Conservation (phyloP, 2,329 filamentous ascomycete species). For the Fusarium robinianum region DNA sequence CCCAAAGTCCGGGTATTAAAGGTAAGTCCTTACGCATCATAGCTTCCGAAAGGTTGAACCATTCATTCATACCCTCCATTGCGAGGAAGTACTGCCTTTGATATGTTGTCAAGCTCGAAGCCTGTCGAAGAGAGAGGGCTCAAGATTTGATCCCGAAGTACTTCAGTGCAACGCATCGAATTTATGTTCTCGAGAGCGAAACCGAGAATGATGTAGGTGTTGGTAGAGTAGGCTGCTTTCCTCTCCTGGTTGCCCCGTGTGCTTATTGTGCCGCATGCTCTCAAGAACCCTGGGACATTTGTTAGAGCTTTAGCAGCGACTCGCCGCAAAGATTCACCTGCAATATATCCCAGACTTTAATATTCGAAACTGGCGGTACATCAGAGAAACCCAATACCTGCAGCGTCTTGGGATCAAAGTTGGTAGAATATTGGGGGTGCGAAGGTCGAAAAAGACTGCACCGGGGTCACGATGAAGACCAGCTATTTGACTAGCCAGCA, state of each 20-base stretch:
- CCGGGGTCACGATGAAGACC: neutral
- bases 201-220: neutral
- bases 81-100: slow-evolving; percentile 40
- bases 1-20: neutral
- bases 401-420: no score
- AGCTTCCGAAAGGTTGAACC: neutral
- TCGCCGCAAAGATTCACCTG: no score
- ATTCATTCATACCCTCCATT: slow-evolving; percentile 12
- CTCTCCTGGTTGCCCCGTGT: neutral
- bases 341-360: no score
- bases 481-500: slow-evolving; percentile 2
- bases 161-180: neutral
- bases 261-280: no score
- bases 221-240: neutral
- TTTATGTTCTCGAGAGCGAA: neutral
- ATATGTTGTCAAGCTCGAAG: slow-evolving; percentile 2
- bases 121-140: neutral
- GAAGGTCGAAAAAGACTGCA: no score
- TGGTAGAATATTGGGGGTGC: no score
- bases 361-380: no score
- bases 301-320: no score
- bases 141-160: neutral
- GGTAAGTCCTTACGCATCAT: neutral
- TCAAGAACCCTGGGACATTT: no score
- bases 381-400: no score